phyloP scores from a whole-genome alignment of 2,329 filamentous ascomycete species.

The Elsinoe australis region DNA sequence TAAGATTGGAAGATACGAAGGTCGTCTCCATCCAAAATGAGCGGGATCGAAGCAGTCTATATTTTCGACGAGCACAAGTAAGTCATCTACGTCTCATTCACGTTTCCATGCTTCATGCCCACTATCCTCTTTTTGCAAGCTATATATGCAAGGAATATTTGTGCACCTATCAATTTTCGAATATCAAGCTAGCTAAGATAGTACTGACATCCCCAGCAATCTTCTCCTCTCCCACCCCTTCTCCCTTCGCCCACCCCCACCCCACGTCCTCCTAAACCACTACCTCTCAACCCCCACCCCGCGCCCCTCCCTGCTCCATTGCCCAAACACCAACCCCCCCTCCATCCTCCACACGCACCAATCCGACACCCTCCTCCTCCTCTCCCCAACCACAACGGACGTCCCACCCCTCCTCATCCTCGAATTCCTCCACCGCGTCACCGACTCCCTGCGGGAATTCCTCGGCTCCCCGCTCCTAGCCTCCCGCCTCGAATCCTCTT shows the following conservation, averaged over 20 bases:
- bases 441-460: conserved; percentile 92
- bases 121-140: background rate
- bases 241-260: conserved; percentile 69
- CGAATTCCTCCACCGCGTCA: conserved; percentile 87
- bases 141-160: background rate
- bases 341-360: conserved; percentile 80
- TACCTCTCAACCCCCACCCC: conserved; percentile 77
- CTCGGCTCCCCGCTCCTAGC: conserved; percentile 79
- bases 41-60: conserved; percentile 89
- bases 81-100: too few species aligned
- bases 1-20: too few species aligned
- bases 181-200: background rate
- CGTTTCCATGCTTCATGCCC: background rate
- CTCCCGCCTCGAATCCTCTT: conserved; percentile 77
- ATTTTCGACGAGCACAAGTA: conserved; percentile 96
- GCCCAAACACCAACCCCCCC: conserved; percentile 72
- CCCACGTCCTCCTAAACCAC: conserved; percentile 69
- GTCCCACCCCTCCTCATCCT: conserved; percentile 82
- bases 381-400: conserved; percentile 77
- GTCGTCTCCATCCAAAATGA: conserved; percentile 37
- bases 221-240: conserved; percentile 85
- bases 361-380: conserved; percentile 81
- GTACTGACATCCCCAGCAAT: conserved; percentile 62
- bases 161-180: too few species aligned
- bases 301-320: conserved; percentile 77